Base-by-base conservation (phyloP, 1,284 basidiomycete genomes). In the Cutaneotrichosporon sp. region DNA sequence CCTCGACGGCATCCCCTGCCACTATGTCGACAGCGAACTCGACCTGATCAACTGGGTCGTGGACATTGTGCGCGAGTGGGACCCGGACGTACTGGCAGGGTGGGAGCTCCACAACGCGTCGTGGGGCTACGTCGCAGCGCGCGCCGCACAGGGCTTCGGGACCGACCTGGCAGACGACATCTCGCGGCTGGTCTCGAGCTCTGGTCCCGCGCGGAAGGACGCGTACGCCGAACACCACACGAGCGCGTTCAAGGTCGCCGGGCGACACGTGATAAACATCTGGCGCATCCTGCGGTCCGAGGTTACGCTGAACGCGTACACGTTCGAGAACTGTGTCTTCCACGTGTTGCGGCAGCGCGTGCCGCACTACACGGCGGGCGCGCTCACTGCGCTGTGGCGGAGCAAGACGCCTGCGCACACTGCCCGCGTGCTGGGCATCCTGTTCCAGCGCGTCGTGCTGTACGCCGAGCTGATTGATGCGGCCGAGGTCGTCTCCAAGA, bases 201-300 rank as follows among this genome's bases (percentile, higher is more conserved):
- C 75, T 43, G 70, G 73, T 33, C 72, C 76, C 20, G 74, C 74
- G 11, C 82, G 82, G 36, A 82, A 81, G 24, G 87, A 90, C 67
- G 84, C 86, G 65, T 97, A 93, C 88, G 87, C 86, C 16, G 79
- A 84, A 58, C 85, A 86, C 58, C 89, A 90, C 65, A 87, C 88
- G 1, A 90, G 93, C 0, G 90, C 88, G 1, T 89, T 99, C 75
- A 89, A 88, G 68, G 87, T 95, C 38, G 83, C 85, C 11, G 95
- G 95, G 0, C 85, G 95, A 10, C 94, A 98, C 74, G 89, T 95
- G 34, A 82, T 99, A 54, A 97, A 97, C 69, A 81, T 94, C 14
- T 97, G 94, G 95, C 84, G 94, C 52, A 86, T 97, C 58, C 90
- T 98, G 84, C 87, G 92, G 33, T 86, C 87, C 1, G 95, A 98